A percentile compares a stretch with the other conserved stretches of the same genome.
Evolutionary conservation across 1,284 basidiomycete genomes (phyloP).

Genomic region (Boletellus dicymbophilus): DNA sequence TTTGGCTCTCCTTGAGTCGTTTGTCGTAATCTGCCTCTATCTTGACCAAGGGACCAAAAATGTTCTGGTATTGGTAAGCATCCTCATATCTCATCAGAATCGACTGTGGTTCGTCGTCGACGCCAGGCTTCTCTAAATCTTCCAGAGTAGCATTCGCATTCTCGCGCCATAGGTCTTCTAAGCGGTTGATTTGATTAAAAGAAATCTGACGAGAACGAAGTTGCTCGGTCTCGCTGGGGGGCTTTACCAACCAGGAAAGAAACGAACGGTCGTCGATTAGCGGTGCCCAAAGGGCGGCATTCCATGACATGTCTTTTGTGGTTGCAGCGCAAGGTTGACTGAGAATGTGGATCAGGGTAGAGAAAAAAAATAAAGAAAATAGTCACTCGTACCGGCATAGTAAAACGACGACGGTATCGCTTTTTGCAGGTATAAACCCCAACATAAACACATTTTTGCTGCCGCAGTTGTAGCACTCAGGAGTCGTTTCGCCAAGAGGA

Average conservation of each 20-base stretch:
- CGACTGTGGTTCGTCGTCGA: constrained; percentile 94
- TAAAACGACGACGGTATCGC: constrained; percentile 98
- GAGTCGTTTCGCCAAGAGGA: constrained; percentile 95
- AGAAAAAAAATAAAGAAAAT: constrained; percentile 1
- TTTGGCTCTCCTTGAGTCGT: constrained; percentile 96
- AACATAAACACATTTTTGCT: constrained; percentile 99
- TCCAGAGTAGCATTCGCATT: constrained; percentile 94
- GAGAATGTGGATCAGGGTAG: constrained; percentile 10
- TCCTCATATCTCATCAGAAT: constrained; percentile 94
- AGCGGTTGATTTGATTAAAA: constrained; percentile 94
- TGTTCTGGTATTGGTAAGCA: constrained; percentile 99
- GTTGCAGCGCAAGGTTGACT: constrained; percentile 98
- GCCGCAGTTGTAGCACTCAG: constrained; percentile 99
- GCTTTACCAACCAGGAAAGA: constrained; percentile 98
- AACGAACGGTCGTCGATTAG: constrained; percentile 98
- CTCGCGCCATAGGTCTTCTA: constrained; percentile 98
- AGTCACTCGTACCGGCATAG: constrained; percentile 87
- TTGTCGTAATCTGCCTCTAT: constrained; percentile 99
- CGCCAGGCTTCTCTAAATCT: constrained; percentile 95
- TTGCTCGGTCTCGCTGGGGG: constrained; percentile 94
- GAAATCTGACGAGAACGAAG: constrained; percentile 95
- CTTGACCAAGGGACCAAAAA: constrained; percentile 98
- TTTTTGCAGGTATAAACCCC: constrained; percentile 99
- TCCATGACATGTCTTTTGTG: constrained; percentile 99
- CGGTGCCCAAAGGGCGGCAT: constrained; percentile 96